Evolutionary conservation across 163 green algal species (phyloP).

Genomic region (Picocystis sp.): DNA sequence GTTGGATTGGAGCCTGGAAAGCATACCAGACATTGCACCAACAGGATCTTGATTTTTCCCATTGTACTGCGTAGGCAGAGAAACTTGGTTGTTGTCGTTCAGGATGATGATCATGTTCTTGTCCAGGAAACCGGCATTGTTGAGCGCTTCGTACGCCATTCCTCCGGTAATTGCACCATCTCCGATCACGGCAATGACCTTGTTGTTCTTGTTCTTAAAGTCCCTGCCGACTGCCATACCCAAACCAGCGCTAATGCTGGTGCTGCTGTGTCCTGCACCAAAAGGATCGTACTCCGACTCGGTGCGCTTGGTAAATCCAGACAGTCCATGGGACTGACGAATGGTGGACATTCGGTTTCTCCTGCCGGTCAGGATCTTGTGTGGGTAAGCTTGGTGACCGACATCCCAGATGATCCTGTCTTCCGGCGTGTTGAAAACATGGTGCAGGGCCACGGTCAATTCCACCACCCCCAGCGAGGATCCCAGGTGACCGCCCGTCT

Average conservation of each 20-base stretch:
- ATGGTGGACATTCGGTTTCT: constrained; percentile 78
- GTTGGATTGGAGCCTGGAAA: constrained; percentile 83
- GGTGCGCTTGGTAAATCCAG: constrained; percentile 86
- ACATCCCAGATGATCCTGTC: constrained; percentile 89
- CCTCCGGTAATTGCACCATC: constrained; percentile 94
- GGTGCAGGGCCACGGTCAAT: constrained; percentile 93
- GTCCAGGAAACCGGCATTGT: constrained; percentile 97
- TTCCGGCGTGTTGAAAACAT: constrained; percentile 92
- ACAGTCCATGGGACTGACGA: constrained; percentile 72
- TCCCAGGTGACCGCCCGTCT: constrained; percentile 91
- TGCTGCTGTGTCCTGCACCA: constrained; percentile 88
- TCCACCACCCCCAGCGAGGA: constrained; percentile 92
- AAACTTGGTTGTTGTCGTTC: constrained; percentile 99
- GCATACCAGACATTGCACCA: constrained; percentile 68
- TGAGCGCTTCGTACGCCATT: constrained; percentile 99
- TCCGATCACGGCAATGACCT: constrained; percentile 90
- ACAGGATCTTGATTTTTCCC: constrained; percentile 85
- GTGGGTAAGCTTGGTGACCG: constrained; percentile 70
- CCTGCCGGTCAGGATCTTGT: constrained; percentile 96
- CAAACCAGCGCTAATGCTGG: constrained; percentile 80
- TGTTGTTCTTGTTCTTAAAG: constrained; percentile 66
- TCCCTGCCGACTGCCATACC: constrained; percentile 92
- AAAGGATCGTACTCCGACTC: constrained; percentile 95
- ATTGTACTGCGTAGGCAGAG: constrained; percentile 94
- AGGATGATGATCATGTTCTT: constrained; percentile 99